Evolutionary conservation across 2,329 filamentous ascomycete species (phyloP), one percentile per base, ranked within the genome.

Genomic region (Cryphonectria carpinicola): DNA sequence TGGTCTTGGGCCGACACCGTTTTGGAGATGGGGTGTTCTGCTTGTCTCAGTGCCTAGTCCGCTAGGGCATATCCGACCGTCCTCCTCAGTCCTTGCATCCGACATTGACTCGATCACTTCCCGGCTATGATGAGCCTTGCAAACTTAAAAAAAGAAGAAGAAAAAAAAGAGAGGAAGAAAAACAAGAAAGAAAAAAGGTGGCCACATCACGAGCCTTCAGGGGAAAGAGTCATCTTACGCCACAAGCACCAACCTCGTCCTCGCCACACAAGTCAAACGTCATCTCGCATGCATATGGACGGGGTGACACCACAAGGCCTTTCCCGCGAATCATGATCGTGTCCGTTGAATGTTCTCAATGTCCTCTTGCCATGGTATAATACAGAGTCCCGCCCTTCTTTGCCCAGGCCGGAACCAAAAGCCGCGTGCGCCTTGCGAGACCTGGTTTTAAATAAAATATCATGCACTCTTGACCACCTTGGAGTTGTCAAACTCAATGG

Each of bases 401-500:
- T 32, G 11, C 19, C 68, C 61, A 61, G 25, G 66, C 61, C 41
- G 35, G 70, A 49, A 67, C 43, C 43, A 54, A 67, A 39, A 39
- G 35, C 56, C 66, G 54, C 49, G 46, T 70, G 54, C 72, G 49
- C 68, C 70, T 68, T 66, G 58, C 65, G 61, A 62, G 56, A 62
- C 61, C 13, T 62, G 49, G 37, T 75, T 84, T 79, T 11, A 11
- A 92, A 77, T 79, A 39, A 11, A 92, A 92, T 76, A 89, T 84
- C 79, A 92, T 77, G 89, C 86, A 76, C 85, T 82, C 81, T 87
- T 88, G 52, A 92, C 89, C 71, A 91, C 83, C 81, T 90, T 90
- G 83, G 92, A 91, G 79, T 97, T 93, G 80, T 95, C 92, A 80
- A 94, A 97, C 74, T 93, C 89, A 77, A 97, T 88, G 77, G 96